Evolutionary conservation across 2,329 filamentous ascomycete species (phyloP), one percentile per base, ranked within the genome.

Genomic region (Onygena corvina): DNA sequence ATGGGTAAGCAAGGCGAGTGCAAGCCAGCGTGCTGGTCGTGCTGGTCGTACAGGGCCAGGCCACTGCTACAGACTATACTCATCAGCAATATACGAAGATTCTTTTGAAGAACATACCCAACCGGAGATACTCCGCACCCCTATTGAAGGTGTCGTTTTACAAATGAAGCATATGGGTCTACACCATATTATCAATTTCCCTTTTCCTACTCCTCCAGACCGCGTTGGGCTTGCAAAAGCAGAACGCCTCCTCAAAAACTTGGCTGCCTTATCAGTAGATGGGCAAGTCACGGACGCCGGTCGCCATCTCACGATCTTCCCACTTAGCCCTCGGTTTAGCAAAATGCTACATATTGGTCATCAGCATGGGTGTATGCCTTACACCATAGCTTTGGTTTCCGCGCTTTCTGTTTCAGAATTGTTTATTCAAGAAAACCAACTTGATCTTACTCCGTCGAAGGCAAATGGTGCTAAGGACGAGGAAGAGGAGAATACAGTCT

Each of bases 1-100:
- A 34, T 98, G 90, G 87, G 93, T 96, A 63, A 95, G 89, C 70
- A 96, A 98, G 69, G 92, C 92, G 23, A 94, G 87, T 63, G 90
- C 92, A 5, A 85, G 82, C 56, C 92, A 98, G 67, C 79, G 92
- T 63, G 81, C 87, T 52, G 92, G 92, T 68, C 86, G 92, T 75
- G 92, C 92, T 50, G 92, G 93, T 54, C 83, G 92, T 73, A 98
- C 90, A 3, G 90, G 88, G 0, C 89, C 92, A 1, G 92, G 92
- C 5, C 93, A 98, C 67, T 96, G 90, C 67, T 98, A 95, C 69
- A 75, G 88, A 50, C 69, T 98, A 3, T 98, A 94, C 67, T 95
- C 89, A 0, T 94, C 88, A 9, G 92, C 92, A 0, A 84, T 98
- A 0, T 98, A 86, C 59, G 92, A 74, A 67, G 77, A 86, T 50